Base-by-base conservation (phyloP, 331 rosid genomes). In the Acacia pycnantha region DNA sequence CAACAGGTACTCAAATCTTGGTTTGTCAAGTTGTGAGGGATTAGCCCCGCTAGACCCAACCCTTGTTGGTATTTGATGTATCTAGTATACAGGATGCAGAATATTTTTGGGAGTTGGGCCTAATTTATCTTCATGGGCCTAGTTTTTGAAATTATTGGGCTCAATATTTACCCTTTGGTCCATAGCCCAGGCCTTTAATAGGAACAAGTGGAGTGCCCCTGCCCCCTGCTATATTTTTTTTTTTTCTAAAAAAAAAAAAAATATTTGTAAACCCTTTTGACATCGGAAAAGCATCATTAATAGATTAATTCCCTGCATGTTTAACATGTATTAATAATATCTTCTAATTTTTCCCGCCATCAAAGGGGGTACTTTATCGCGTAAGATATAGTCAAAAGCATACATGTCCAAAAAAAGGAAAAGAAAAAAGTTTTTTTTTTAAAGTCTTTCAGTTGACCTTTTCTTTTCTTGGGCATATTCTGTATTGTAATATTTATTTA, bases 1-100 rank as follows among this genome's bases (percentile, higher is more conserved):
- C 7, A 35, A 0, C 1, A 0, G 6, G 40, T 0, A 35, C 5
- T 5, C 7, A 35, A 35, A 35, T 7, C 0, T 35, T 35, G 0
- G 0, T 35, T 35, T 0, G 0, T 5, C 0, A 35, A 1, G 0
- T 33, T 33, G 37, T 33, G 37, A 4, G 37, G 5, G 1, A 35
- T 7, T 35, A 35, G 7, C 7, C 6, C 37, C 1, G 0, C 0
- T 35, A 35, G 7, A 35, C 1, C 7, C 1, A 35, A 35, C 7
- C 37, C 0, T 4, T 2, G 5, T 35, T 33, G 5, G 0, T 41
- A 41, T 41, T 41, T 41, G 46, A 41, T 41, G 35, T 33, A 4
- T 33, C 11, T 0, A 8, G 21, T 18, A 48, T 13, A 18, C 6
- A 15, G 1, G 56, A 15, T 16, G 21, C 6, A 50, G 2, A 50